phyloP scores from a whole-genome alignment of 805 yeast genomes.

The Candida broadrunensis region DNA sequence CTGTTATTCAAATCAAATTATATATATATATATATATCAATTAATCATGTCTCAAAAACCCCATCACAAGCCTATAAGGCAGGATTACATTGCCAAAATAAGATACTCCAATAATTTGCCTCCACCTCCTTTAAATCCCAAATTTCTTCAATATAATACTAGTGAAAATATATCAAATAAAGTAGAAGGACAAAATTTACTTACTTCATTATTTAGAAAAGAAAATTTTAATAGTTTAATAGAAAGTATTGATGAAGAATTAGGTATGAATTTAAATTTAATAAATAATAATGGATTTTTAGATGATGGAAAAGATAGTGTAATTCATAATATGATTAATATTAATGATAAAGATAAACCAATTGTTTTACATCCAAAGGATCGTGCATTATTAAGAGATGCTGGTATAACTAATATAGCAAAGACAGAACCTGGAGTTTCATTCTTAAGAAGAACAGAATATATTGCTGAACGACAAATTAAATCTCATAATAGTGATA shows the following conservation, averaged over 20 bases:
- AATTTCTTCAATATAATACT: constrained; percentile 57
- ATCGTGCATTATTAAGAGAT: constrained; percentile 72
- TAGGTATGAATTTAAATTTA: constrained; percentile 78
- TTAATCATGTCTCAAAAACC: constrained; percentile 23
- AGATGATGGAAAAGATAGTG: constrained; percentile 53
- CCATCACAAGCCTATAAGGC: constrained; percentile 45
- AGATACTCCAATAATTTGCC: constrained; percentile 87
- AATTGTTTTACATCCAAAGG: constrained; percentile 68
- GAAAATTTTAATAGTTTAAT: constrained; percentile 67
- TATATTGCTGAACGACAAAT: constrained; percentile 69
- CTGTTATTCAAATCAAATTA: not conserved
- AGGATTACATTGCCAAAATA: constrained; percentile 76
- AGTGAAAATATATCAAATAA: constrained; percentile 34
- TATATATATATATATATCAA: not conserved
- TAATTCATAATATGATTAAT: constrained; percentile 9
- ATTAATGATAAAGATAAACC: constrained; percentile 25
- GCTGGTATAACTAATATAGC: constrained; percentile 54
- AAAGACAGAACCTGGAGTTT: constrained; percentile 51
- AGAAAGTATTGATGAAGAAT: constrained; percentile 51
- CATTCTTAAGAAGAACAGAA: constrained; percentile 93
- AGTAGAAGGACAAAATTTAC: constrained; percentile 44
- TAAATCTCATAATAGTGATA: constrained; percentile 3
- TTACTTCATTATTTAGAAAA: constrained; percentile 71
- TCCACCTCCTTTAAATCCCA: constrained; percentile 91
- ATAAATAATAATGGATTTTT: constrained; percentile 64